Conservation (phyloP, 768 basidiomycete species). For the Macrolepiota albuminosa region DNA sequence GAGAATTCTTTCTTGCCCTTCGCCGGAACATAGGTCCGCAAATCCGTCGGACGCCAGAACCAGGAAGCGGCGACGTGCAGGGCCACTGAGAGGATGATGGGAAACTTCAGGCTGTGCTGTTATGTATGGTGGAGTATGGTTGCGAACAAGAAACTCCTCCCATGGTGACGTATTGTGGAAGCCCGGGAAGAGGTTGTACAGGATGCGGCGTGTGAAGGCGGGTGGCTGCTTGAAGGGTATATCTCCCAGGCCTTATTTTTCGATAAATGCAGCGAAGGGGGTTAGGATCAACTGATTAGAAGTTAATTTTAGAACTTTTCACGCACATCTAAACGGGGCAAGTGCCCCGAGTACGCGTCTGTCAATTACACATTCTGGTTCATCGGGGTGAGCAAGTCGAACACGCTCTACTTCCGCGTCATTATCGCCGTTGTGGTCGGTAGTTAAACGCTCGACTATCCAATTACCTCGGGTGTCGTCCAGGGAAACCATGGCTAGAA, state of each 20-base stretch:
- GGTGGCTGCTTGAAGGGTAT: constrained; percentile 74
- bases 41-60: constrained; percentile 67
- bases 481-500: constrained; percentile 48
- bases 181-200: constrained; percentile 63
- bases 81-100: constrained; percentile 42
- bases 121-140: constrained; percentile 63
- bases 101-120: constrained; percentile 59
- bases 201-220: constrained; percentile 57
- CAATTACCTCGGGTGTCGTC: constrained; percentile 43
- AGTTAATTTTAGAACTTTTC: constrained; percentile 15
- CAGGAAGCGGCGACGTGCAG: constrained; percentile 37
- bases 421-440: constrained; percentile 68
- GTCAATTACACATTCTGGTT: constrained; percentile 63
- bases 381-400: constrained; percentile 58
- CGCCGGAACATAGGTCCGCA: constrained; percentile 49
- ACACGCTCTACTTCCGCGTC: constrained; percentile 62
- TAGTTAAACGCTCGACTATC: constrained; percentile 58
- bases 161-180: constrained; percentile 56
- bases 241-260: constrained; percentile 54
- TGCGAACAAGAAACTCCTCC: constrained; percentile 64
- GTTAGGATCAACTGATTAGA: constrained; percentile 4
- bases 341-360: constrained; percentile 71
- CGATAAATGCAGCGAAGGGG: constrained; percentile 1
- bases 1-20: constrained; percentile 42
- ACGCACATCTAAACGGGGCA: constrained; percentile 72